Conservation (phyloP, 768 basidiomycete species). For the Suillus weaverae region DNA sequence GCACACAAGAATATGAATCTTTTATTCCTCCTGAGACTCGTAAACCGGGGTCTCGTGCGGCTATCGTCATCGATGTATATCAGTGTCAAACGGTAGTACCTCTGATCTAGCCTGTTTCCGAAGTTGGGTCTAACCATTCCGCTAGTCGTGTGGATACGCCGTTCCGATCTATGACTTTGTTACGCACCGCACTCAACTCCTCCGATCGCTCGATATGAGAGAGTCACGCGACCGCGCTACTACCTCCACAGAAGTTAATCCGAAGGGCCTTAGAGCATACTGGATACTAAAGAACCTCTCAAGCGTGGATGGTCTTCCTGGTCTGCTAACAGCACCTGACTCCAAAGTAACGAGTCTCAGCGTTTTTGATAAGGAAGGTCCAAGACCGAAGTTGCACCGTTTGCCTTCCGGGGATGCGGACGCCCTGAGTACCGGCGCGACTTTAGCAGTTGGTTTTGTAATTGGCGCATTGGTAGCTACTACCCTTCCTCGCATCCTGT, state of each 20-base stretch:
- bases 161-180: conserved; percentile 64
- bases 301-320: conserved; percentile 63
- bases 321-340: conserved; percentile 34
- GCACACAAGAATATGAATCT: conserved; percentile 57
- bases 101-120: background rate
- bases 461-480: conserved; percentile 14
- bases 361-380: conserved; percentile 19
- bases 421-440: background rate
- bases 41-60: conserved; percentile 57
- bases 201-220: conserved; percentile 39
- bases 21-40: conserved; percentile 49
- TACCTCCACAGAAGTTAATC: conserved; percentile 17
- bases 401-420: background rate
- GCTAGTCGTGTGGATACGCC: conserved; percentile 66
- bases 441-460: conserved; percentile 21
- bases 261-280: conserved; percentile 49
- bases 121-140: conserved; percentile 3
- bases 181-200: conserved; percentile 53
- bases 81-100: conserved; percentile 48
- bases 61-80: conserved; percentile 59
- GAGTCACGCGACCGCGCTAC: conserved; percentile 41
- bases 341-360: conserved; percentile 15
- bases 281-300: conserved; percentile 50
- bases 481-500: conserved; percentile 11
- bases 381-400: conserved; percentile 13